These are phyloP conservation scores for Globomyces sp. DNA, from an alignment of 371 early-diverging fungal genomes.

Conservation along the genomic window DNA sequence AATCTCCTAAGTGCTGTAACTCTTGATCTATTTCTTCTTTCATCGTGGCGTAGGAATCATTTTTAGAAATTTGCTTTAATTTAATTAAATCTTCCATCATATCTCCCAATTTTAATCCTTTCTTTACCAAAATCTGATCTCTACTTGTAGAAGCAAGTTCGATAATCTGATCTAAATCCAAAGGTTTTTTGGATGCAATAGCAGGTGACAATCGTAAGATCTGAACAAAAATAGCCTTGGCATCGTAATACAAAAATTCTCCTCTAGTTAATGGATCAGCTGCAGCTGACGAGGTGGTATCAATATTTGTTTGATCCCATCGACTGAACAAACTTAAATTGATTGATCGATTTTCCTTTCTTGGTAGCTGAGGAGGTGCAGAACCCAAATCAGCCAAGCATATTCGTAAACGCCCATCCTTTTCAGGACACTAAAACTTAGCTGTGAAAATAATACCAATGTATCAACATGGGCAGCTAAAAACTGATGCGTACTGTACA, in stretches of 20 bases:
- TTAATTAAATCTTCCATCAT: conserved; percentile 86
- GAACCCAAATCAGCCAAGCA: conserved; percentile 76
- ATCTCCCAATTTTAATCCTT: conserved; percentile 90
- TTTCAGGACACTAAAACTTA: conserved; percentile 59
- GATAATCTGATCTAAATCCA: conserved; percentile 72
- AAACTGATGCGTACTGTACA: conserved; percentile 85
- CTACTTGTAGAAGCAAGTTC: conserved; percentile 84
- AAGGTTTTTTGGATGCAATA: conserved; percentile 17
- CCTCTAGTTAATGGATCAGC: conserved; percentile 86
- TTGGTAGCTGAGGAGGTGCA: conserved; percentile 73
- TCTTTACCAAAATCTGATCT: conserved; percentile 80
- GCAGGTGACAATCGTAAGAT: conserved; percentile 66
- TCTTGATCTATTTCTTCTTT: conserved; percentile 86
- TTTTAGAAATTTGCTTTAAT: conserved; percentile 66
- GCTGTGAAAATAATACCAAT: conserved; percentile 42
- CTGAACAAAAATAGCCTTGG: conserved; percentile 91
- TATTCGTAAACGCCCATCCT: conserved; percentile 75
- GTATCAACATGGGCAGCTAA: conserved; percentile 77
- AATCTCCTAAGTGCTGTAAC: conserved; percentile 82
- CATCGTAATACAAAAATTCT: conserved; percentile 88
- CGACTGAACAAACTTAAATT: conserved; percentile 82
- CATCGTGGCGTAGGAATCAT: conserved; percentile 76
- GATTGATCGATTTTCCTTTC: conserved; percentile 82
- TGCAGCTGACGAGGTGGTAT: conserved; percentile 53
- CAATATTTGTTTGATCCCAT: conserved; percentile 84